A percentile compares a stretch with the other conserved stretches of the same genome.
Evolutionary conservation across 768 basidiomycete genomes (phyloP).

Genomic region (Asterophora parasitica): DNA sequence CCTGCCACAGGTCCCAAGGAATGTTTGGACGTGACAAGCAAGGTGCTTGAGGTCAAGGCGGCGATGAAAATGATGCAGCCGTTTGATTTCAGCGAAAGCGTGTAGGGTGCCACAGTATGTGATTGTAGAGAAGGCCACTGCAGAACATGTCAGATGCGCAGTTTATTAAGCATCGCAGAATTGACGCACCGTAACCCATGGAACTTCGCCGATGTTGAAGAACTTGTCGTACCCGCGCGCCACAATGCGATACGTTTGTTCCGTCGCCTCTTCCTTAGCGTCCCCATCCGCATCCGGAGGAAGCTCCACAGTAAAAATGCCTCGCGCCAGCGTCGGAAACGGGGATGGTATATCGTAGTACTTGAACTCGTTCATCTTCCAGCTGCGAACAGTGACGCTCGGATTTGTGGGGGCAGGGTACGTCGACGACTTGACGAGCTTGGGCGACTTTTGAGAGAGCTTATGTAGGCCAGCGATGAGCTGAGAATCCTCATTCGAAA

Average conservation of each 20-base stretch:
- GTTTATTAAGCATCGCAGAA: neutral
- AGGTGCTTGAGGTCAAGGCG: slow-evolving; percentile 66
- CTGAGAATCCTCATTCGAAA: slow-evolving; percentile 42
- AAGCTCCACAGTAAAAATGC: slow-evolving; percentile 70
- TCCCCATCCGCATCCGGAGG: slow-evolving; percentile 16
- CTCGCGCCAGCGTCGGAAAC: slow-evolving; percentile 93
- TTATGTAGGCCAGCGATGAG: slow-evolving; percentile 52
- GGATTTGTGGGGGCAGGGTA: slow-evolving; percentile 58
- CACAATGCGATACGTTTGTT: slow-evolving; percentile 56
- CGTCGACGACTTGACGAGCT: slow-evolving; percentile 56
- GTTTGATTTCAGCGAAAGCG: slow-evolving; percentile 88
- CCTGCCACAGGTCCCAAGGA: slow-evolving; percentile 60
- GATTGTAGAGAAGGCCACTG: slow-evolving; percentile 74
- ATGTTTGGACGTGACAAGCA: slow-evolving; percentile 92
- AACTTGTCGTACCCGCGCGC: slow-evolving; percentile 97
- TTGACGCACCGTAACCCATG: slow-evolving; percentile 79
- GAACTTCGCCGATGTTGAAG: slow-evolving; percentile 95
- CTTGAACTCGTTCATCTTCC: slow-evolving; percentile 98
- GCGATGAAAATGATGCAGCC: slow-evolving; percentile 97
- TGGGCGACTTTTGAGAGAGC: slow-evolving; percentile 52
- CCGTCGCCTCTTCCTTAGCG: slow-evolving; percentile 4
- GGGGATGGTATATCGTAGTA: slow-evolving; percentile 87
- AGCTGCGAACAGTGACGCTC: slow-evolving; percentile 60
- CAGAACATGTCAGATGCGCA: slow-evolving; percentile 3
- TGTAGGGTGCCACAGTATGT: slow-evolving; percentile 74